phyloP scores from a whole-genome alignment of 495 filamentous ascomycete genomes.

The Penicillium steckii region DNA sequence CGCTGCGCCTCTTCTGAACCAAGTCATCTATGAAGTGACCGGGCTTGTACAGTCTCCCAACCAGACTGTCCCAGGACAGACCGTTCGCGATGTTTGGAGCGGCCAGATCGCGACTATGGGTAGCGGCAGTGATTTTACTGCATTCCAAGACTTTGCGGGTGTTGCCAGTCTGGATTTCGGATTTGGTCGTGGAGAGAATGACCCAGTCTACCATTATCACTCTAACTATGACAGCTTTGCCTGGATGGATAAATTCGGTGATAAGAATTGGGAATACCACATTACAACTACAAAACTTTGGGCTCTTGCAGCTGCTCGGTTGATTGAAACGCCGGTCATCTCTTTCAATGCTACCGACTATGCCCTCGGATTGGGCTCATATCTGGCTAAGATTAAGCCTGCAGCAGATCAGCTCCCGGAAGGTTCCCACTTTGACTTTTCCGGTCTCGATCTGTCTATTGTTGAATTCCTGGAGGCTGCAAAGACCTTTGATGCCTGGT shows the following conservation, averaged over 20 bases:
- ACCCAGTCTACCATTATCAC: conserved; percentile 72
- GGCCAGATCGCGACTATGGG: conserved; percentile 65
- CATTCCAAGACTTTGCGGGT: conserved; percentile 72
- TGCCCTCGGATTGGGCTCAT: conserved; percentile 38
- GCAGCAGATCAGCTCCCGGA: conserved; percentile 32
- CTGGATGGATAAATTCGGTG: conserved; percentile 73
- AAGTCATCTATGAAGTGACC: conserved; percentile 69
- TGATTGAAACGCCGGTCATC: conserved; percentile 48
- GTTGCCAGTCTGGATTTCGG: conserved; percentile 63
- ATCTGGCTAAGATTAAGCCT: conserved; percentile 55
- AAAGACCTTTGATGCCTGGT: conserved; percentile 50
- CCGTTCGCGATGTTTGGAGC: conserved; percentile 62
- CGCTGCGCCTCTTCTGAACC: conserved; percentile 74
- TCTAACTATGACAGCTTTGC: conserved; percentile 74
- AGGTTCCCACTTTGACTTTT: conserved; percentile 40
- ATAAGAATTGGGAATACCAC: conserved; percentile 62
- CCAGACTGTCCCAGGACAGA: conserved; percentile 60
- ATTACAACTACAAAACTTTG: conserved; percentile 58
- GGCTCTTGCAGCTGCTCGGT: conserved; percentile 46
- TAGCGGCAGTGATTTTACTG: conserved; percentile 71
- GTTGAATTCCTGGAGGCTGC: conserved; percentile 45
- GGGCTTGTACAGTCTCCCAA: conserved; percentile 76
- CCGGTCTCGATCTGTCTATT: conserved; percentile 46
- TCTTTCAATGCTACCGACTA: conserved; percentile 50
- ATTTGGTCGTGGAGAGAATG: conserved; percentile 42